Evolutionary conservation across 2,329 filamentous ascomycete species (phyloP).

Genomic region (Fusarium secorum): DNA sequence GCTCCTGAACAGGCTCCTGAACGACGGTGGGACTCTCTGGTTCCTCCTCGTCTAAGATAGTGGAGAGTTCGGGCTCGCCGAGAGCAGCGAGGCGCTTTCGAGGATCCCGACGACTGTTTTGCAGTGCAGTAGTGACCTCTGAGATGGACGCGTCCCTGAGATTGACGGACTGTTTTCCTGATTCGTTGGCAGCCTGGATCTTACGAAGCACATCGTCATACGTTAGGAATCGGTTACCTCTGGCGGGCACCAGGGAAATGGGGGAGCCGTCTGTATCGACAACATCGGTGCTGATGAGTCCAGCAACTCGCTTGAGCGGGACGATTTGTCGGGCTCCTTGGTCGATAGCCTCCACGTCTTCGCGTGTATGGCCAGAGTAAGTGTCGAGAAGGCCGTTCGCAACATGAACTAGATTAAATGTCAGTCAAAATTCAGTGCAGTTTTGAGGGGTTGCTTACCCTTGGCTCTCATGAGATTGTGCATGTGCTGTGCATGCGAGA

Average conservation of each 20-base stretch:
- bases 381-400: conserved; percentile 35
- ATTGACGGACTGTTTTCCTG: conserved; percentile 37
- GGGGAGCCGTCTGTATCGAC: not conserved
- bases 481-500: conserved; percentile 12
- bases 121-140: conserved; percentile 34
- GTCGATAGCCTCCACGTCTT: conserved; percentile 16
- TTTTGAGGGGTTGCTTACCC: conserved; percentile 32
- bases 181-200: conserved; percentile 32
- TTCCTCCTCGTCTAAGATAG: conserved; percentile 43
- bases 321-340: conserved; percentile 22
- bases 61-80: conserved; percentile 39
- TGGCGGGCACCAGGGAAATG: not conserved
- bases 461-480: conserved; percentile 41
- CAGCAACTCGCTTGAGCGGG: conserved; percentile 44
- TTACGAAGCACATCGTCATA: conserved; percentile 41
- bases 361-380: conserved; percentile 11
- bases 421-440: conserved; percentile 10
- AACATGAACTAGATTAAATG: conserved; percentile 36
- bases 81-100: conserved; percentile 34
- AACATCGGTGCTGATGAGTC: conserved; percentile 6
- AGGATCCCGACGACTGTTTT: conserved; percentile 30
- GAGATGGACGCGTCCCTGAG: conserved; percentile 40
- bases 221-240: conserved; percentile 39
- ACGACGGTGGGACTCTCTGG: conserved; percentile 40
- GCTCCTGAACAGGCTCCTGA: conserved; percentile 35